Conservation (phyloP, 164 flowering plant genomes). For the Cinnamomum chago region DNA sequence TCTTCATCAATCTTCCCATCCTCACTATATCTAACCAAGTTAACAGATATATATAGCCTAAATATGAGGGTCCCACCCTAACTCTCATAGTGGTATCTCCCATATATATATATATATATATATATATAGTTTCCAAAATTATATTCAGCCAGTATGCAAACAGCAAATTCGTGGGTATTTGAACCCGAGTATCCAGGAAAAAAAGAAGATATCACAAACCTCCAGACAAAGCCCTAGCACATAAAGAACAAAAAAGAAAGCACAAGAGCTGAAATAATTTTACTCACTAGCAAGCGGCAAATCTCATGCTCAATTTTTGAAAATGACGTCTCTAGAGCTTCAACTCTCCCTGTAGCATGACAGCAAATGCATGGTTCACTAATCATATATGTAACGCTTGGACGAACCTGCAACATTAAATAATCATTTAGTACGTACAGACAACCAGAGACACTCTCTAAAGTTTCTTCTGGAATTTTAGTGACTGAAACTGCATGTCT, state of each 20-base stretch:
- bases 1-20: no score
- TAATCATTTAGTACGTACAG: background rate
- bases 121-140: no score
- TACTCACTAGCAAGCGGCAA: constrained; percentile 76
- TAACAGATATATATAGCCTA: no score
- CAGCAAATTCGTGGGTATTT: background rate
- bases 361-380: constrained; percentile 94
- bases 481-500: no score
- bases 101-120: no score
- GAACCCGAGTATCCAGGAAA: background rate
- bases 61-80: no score
- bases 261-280: background rate
- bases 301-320: constrained; percentile 93
- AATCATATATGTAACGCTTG: constrained; percentile 95
- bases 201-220: background rate
- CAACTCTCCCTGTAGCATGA: constrained; percentile 90
- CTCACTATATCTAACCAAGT: no score
- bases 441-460: no score
- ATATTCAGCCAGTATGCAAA: no score
- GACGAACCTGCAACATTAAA: constrained; percentile 67
- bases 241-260: background rate
- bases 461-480: no score
- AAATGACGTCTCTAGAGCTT: constrained; percentile 86
- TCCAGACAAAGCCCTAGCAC: background rate
- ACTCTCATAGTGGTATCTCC: no score